These are phyloP conservation scores for Cardamine occulta DNA, from an alignment of 345 rosid genomes.

Conservation along the genomic window DNA sequence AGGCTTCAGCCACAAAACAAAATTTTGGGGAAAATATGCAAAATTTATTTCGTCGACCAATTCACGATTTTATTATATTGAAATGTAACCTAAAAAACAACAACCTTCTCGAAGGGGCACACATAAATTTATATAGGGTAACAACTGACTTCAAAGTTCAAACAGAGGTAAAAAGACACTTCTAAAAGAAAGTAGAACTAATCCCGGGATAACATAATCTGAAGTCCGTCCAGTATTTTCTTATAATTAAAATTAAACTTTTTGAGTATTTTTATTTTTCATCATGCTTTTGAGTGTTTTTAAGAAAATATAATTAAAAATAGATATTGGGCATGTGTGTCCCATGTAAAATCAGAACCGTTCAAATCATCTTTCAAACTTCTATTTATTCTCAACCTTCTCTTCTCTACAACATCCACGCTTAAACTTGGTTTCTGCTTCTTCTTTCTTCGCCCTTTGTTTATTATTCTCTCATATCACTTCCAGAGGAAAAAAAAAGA, in stretches of 20 bases:
- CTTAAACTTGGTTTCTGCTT: slow-evolving; percentile 40
- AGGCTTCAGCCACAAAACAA: no score
- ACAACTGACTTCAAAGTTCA: neutral
- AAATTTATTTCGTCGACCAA: neutral
- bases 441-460: slow-evolving; percentile 35
- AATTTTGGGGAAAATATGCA: no score
- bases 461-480: slow-evolving; percentile 36
- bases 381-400: slow-evolving; percentile 58
- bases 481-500: neutral
- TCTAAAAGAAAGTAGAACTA: neutral
- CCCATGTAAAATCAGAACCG: slow-evolving; percentile 56
- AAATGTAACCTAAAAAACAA: neutral
- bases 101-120: neutral
- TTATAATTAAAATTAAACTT: slow-evolving; percentile 12
- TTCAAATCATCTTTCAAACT: slow-evolving; percentile 42
- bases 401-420: slow-evolving; percentile 38
- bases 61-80: no score
- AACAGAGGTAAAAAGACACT: neutral
- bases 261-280: slow-evolving; percentile 5
- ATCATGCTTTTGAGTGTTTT: slow-evolving; percentile 26
- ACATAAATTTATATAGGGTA: neutral
- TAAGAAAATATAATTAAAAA: slow-evolving; percentile 7
- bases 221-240: neutral
- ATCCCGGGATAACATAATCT: neutral
- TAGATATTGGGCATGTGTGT: slow-evolving; percentile 47